Evolutionary conservation across 2,329 filamentous ascomycete species (phyloP), one percentile per base, ranked within the genome.

Genomic region (Sclerotinia nivalis): DNA sequence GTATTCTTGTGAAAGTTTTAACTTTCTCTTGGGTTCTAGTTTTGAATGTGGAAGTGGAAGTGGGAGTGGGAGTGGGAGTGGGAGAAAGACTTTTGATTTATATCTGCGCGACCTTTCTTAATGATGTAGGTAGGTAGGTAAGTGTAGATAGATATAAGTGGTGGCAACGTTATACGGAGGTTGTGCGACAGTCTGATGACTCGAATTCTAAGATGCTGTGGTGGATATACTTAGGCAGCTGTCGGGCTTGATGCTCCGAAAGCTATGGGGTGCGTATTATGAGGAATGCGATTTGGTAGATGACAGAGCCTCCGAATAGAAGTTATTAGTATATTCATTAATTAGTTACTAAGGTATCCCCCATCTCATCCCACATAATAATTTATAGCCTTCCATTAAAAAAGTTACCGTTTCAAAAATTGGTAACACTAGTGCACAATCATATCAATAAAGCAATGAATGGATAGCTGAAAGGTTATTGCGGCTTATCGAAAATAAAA

Each of bases 151-250:
- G 22, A n/a, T 25, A 25, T 28, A 1, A 43, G 49, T 60, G 37
- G 37, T 20, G 56, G n/a, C 20, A 60, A 60, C n/a, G 56, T 60
- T 43, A 28, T 43, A 60, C 31, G 20, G 37, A 37, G 28, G 4
- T 60, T 43, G 37, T 60, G 56, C 4, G 22, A 60, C 37, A 6
- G 37, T 45, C 56, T 60, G 56, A 40, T 60, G 56, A 60, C 56
- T 45, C 7, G n/a, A 60, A 60, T 40, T 20, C n/a, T 15, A 20
- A 37, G 37, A 59, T 28, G 37, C 20, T 59, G 34, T 58, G 55
- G 15, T 40, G 34, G 31, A 15, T 40, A n/a, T 37, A 25, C 45
- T 49, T 49, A 22, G 7, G 22, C 43, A 5, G 34, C 40, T 43
- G 49, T 13, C 8, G 56, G 20, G 37, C n/a, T 43, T 25, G 55